A percentile compares a stretch with the other conserved stretches of the same genome.
phyloP scores from a whole-genome alignment of 2,329 filamentous ascomycete genomes.

The Aspergillus sp. region DNA sequence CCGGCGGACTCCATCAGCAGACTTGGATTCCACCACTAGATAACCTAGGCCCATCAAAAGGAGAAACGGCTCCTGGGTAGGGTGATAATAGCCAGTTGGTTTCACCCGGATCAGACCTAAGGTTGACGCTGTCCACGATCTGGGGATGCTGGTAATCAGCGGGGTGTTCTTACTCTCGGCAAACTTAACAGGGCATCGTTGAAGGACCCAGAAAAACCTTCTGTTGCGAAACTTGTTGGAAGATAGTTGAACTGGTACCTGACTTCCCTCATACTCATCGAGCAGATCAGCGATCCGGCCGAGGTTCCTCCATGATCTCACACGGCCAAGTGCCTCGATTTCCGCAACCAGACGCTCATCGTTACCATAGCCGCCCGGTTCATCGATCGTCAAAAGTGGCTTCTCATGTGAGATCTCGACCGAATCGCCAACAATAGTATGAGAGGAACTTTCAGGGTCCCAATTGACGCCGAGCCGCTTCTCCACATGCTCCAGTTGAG shows the following conservation, averaged over 20 bases:
- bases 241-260: constrained; percentile 21
- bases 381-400: constrained; percentile 23
- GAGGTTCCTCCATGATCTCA: constrained; percentile 28
- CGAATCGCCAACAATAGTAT: constrained; percentile 19
- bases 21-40: constrained; percentile 24
- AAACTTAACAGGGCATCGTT: constrained; percentile 34
- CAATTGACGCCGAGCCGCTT: constrained; percentile 31
- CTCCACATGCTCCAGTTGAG: constrained; percentile 29
- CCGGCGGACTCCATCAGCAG: constrained; percentile 3
- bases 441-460: constrained; percentile 17
- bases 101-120: constrained; percentile 34
- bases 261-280: constrained; percentile 33
- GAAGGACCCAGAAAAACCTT: constrained; percentile 34
- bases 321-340: constrained; percentile 29
- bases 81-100: constrained; percentile 19
- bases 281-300: constrained; percentile 29
- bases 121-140: constrained; percentile 19
- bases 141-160: constrained; percentile 9
- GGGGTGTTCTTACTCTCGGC: constrained; percentile 10
- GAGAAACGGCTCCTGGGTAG: constrained; percentile 18
- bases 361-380: constrained; percentile 23
- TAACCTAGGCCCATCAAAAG: constrained; percentile 39
- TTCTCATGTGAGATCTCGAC: constrained; percentile 16
- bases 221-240: constrained; percentile 1
- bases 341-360: constrained; percentile 24